Conservation (phyloP, 805 yeast genomes). For the Debaryomyces prosopidis region DNA sequence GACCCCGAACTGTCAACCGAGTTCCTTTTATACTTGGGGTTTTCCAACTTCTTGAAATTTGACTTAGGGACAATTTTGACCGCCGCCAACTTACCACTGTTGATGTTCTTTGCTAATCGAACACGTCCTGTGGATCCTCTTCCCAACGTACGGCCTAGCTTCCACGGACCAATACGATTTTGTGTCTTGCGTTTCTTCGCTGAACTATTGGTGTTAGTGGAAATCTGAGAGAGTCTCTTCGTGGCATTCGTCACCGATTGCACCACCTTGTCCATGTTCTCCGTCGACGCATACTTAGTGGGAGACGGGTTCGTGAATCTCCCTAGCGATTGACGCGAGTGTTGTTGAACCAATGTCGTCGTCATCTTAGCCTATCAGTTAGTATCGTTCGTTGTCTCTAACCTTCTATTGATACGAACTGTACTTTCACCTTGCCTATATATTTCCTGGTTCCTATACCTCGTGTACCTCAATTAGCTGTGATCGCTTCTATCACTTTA, state of each 20-base stretch:
- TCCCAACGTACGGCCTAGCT: constrained; percentile 90
- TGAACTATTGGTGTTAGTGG: constrained; percentile 43
- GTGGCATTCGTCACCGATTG: constrained; percentile 48
- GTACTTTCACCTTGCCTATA: not conserved
- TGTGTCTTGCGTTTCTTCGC: constrained; percentile 45
- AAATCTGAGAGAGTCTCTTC: constrained; percentile 50
- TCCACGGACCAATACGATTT: constrained; percentile 91
- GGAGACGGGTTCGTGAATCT: constrained; percentile 9
- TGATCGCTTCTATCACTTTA: no score
- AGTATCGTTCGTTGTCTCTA: not conserved
- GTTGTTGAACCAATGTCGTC: constrained; percentile 21
- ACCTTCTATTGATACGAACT: not conserved
- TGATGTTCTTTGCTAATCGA: constrained; percentile 81
- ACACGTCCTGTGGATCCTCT: constrained; percentile 97
- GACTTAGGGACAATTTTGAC: constrained; percentile 94
- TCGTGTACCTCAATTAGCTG: no score
- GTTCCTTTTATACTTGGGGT: constrained; percentile 45
- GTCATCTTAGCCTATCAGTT: constrained; percentile 15
- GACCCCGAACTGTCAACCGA: constrained; percentile 22
- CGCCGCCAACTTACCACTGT: constrained; percentile 89
- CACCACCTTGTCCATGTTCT: constrained; percentile 40
- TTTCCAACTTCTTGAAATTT: constrained; percentile 51
- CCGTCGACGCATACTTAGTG: constrained; percentile 19
- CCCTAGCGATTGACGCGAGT: constrained; percentile 15
- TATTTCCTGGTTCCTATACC: no score